Percentiles rank a stretch among this genome's conserved stretches.
These are phyloP conservation scores for Colletotrichum zoysiae DNA, from an alignment of 2,329 filamentous ascomycete species.

Conservation along the genomic window DNA sequence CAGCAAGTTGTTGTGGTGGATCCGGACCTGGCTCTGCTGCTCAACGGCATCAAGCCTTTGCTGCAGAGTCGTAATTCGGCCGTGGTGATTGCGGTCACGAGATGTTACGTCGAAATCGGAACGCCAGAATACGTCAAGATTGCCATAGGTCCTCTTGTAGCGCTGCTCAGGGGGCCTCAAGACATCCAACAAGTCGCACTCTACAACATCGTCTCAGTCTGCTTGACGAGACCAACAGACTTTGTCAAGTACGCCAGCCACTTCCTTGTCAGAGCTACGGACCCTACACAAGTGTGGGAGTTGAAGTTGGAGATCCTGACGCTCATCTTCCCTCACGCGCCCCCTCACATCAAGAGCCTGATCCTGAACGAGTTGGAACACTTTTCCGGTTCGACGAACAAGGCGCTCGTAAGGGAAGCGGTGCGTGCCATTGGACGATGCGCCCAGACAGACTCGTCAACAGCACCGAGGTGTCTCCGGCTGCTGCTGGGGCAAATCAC, in stretches of 20 bases:
- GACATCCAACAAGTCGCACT: slow-evolving; percentile 92
- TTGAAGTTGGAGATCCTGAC: slow-evolving; percentile 93
- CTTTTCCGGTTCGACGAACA: slow-evolving; percentile 79
- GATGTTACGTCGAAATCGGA: slow-evolving; percentile 87
- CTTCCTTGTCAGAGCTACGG: slow-evolving; percentile 86
- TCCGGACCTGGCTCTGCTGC: slow-evolving; percentile 83
- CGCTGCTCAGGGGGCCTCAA: slow-evolving; percentile 84
- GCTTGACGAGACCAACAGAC: slow-evolving; percentile 78
- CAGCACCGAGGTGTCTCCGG: slow-evolving; percentile 82
- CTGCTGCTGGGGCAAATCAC: slow-evolving; percentile 89
- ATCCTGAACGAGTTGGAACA: slow-evolving; percentile 95
- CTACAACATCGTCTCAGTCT: slow-evolving; percentile 96
- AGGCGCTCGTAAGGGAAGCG: slow-evolving; percentile 85
- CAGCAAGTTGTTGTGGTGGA: slow-evolving; percentile 76
- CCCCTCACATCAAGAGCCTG: slow-evolving; percentile 81
- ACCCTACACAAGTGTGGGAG: slow-evolving; percentile 85
- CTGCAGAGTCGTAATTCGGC: slow-evolving; percentile 93
- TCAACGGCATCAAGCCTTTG: slow-evolving; percentile 85
- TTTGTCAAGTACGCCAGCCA: slow-evolving; percentile 92
- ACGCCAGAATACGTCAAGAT: slow-evolving; percentile 80
- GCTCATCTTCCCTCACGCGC: slow-evolving; percentile 88
- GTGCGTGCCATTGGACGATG: slow-evolving; percentile 95
- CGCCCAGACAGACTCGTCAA: slow-evolving; percentile 80
- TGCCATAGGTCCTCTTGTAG: slow-evolving; percentile 86
- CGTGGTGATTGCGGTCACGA: slow-evolving; percentile 88